Evolutionary conservation across 2,329 filamentous ascomycete genomes (phyloP).

Genomic region (Phialocephala subalpina): DNA sequence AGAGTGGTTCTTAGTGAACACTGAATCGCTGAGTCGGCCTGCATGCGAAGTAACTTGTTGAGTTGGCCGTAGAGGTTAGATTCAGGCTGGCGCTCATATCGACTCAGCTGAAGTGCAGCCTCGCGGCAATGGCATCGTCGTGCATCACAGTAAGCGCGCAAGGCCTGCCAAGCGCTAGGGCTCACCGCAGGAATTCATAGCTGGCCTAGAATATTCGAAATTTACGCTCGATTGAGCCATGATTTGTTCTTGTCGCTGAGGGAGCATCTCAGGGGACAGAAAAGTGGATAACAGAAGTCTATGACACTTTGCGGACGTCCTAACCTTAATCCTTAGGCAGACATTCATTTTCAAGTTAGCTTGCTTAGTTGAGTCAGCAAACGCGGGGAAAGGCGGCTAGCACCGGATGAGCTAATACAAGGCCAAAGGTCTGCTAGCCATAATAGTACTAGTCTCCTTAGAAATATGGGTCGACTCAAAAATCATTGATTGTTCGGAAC

Average conservation of each 20-base stretch:
- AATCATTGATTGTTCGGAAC: too few species aligned
- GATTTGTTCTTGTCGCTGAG: conserved; percentile 6
- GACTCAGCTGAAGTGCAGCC: conserved; percentile 10
- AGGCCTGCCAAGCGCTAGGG: conserved; percentile 9
- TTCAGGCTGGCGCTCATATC: conserved; percentile 10
- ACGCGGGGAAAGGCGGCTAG: too few species aligned
- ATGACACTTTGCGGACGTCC: too few species aligned
- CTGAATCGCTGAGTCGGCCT: conserved; percentile 5
- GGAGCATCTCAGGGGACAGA: neutral
- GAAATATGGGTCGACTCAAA: too few species aligned
- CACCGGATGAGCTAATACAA: too few species aligned
- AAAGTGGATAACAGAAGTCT: too few species aligned
- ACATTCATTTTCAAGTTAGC: too few species aligned
- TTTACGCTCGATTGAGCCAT: neutral
- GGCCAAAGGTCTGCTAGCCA: too few species aligned
- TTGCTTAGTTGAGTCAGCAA: too few species aligned
- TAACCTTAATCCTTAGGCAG: too few species aligned
- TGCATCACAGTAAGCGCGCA: conserved; percentile 10
- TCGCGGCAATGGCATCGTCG: conserved; percentile 10
- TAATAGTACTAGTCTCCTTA: too few species aligned
- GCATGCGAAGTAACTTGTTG: conserved; percentile 10
- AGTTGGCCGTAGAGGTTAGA: conserved; percentile 11
- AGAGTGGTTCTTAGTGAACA: conserved; percentile 7
- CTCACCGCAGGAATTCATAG: conserved; percentile 1
- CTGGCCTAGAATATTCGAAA: conserved; percentile 8